Evolutionary conservation across 192 early-diverging fungal species (phyloP).

Genomic region (Linderina pennispora): DNA sequence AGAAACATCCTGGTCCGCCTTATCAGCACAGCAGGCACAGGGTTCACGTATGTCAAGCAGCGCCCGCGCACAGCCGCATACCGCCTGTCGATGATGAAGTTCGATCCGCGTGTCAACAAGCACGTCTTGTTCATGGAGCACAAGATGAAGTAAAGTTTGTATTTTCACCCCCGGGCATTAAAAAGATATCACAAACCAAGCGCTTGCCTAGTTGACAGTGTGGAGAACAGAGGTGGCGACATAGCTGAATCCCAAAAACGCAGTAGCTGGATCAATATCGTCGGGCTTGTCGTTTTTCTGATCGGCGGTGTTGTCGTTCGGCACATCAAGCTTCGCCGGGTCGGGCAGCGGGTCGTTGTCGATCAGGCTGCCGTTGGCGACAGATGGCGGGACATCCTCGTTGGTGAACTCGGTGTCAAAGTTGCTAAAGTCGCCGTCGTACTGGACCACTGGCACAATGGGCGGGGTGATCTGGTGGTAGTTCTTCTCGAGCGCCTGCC

Average conservation of each 20-base stretch:
- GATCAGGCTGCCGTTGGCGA: slow-evolving; percentile 13
- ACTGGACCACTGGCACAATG: slow-evolving; percentile 54
- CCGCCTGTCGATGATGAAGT: slow-evolving; percentile 89
- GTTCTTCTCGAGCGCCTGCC: slow-evolving; percentile 51
- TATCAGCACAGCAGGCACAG: slow-evolving; percentile 84
- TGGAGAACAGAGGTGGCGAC: slow-evolving; percentile 43
- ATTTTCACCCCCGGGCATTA: too few relatives aligned
- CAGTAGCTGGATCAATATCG: slow-evolving; percentile 39
- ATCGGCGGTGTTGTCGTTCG: background rate
- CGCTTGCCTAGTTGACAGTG: slow-evolving; percentile 5
- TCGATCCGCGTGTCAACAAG: slow-evolving; percentile 84
- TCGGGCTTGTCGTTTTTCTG: background rate
- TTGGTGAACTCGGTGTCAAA: slow-evolving; percentile 75
- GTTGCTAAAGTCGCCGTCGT: slow-evolving; percentile 66
- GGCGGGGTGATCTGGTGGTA: slow-evolving; percentile 53
- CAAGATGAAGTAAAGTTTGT: slow-evolving; percentile 77
- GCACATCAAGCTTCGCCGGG: background rate
- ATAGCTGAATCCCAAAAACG: slow-evolving; percentile 45
- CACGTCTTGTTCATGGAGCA: slow-evolving; percentile 86
- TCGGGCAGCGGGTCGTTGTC: slow-evolving; percentile 11
- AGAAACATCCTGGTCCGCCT: slow-evolving; percentile 82
- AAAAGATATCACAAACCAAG: background rate
- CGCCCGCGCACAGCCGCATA: slow-evolving; percentile 65
- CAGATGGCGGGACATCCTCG: slow-evolving; percentile 34
- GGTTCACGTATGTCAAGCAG: slow-evolving; percentile 82